These are phyloP conservation scores for Russula vinacea DNA, from an alignment of 768 basidiomycete genomes.

Conservation along the genomic window DNA sequence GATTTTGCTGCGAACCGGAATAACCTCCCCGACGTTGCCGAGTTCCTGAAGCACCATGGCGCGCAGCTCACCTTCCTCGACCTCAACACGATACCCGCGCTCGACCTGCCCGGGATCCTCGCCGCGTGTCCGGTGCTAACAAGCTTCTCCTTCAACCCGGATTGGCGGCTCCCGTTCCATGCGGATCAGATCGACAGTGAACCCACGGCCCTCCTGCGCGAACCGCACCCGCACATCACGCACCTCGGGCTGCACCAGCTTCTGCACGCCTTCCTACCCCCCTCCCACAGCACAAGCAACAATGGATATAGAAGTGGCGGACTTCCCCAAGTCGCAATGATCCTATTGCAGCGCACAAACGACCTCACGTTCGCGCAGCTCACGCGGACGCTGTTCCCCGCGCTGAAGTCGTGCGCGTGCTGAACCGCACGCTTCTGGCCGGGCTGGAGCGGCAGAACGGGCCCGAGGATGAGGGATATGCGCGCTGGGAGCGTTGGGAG, in stretches of 20 bases:
- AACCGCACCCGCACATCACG: conserved; percentile 55
- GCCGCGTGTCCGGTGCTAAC: conserved; percentile 60
- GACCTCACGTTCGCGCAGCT: conserved; percentile 63
- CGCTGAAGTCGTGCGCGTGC: conserved; percentile 55
- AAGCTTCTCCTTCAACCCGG: conserved; percentile 69
- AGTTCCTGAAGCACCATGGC: conserved; percentile 62
- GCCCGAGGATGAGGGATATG: conserved; percentile 41
- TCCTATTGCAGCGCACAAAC: conserved; percentile 49
- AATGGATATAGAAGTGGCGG: conserved; percentile 39
- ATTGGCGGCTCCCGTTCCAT: conserved; percentile 53
- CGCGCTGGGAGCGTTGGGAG: conserved; percentile 73
- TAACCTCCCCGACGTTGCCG: conserved; percentile 56
- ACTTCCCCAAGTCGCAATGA: conserved; percentile 40
- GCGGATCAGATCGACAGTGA: conserved; percentile 28
- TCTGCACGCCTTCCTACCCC: conserved; percentile 57
- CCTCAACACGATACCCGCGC: conserved; percentile 52
- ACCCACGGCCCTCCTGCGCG: conserved; percentile 35
- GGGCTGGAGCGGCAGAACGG: conserved; percentile 57
- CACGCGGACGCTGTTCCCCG: conserved; percentile 55
- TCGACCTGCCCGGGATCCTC: conserved; percentile 59
- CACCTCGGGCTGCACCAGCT: conserved; percentile 70
- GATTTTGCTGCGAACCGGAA: conserved; percentile 46
- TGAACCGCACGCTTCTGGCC: conserved; percentile 53
- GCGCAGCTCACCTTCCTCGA: conserved; percentile 59
- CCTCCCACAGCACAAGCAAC: conserved; percentile 49